Conservation (phyloP, 2,329 filamentous ascomycete genomes). For the Fusarium marasasianum region DNA sequence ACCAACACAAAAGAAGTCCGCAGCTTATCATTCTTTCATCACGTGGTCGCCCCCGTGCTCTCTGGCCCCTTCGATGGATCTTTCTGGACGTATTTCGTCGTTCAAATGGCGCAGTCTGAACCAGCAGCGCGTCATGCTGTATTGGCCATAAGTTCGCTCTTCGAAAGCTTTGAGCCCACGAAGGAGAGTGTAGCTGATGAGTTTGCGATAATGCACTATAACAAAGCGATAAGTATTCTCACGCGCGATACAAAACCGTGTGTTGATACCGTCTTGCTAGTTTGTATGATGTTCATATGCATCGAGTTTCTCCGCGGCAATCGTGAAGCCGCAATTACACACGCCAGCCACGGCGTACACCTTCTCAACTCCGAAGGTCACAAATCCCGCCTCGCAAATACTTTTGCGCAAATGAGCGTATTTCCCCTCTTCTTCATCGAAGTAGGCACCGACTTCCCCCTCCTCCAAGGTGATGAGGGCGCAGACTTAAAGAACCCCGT, state of each 20-base stretch:
- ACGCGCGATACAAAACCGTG: slow-evolving; percentile 33
- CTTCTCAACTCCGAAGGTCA: slow-evolving; percentile 44
- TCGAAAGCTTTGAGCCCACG: slow-evolving; percentile 46
- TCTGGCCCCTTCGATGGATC: slow-evolving; percentile 50
- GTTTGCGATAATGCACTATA: slow-evolving; percentile 53
- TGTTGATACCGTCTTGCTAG: slow-evolving; percentile 50
- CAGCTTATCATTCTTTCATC: slow-evolving; percentile 51
- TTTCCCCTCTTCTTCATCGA: slow-evolving; percentile 52
- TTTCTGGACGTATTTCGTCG: slow-evolving; percentile 54
- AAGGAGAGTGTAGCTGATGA: neutral
- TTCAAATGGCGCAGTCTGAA: slow-evolving; percentile 51
- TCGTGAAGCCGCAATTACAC: slow-evolving; percentile 47
- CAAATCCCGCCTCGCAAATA: slow-evolving; percentile 46
- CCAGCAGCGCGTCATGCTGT: slow-evolving; percentile 51
- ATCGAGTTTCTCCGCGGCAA: slow-evolving; percentile 55
- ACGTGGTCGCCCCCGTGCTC: slow-evolving; percentile 49
- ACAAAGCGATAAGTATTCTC: slow-evolving; percentile 50
- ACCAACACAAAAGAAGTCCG: slow-evolving; percentile 44
- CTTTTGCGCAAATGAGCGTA: slow-evolving; percentile 52
- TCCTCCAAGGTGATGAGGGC: neutral
- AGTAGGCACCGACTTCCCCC: neutral
- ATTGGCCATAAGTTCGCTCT: slow-evolving; percentile 52
- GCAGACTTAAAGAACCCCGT: neutral
- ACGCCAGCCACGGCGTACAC: slow-evolving; percentile 51
- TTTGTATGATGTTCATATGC: slow-evolving; percentile 55